Conservation (phyloP, 495 filamentous ascomycete genomes). For the Pseudomonodictys pantanalensis region DNA sequence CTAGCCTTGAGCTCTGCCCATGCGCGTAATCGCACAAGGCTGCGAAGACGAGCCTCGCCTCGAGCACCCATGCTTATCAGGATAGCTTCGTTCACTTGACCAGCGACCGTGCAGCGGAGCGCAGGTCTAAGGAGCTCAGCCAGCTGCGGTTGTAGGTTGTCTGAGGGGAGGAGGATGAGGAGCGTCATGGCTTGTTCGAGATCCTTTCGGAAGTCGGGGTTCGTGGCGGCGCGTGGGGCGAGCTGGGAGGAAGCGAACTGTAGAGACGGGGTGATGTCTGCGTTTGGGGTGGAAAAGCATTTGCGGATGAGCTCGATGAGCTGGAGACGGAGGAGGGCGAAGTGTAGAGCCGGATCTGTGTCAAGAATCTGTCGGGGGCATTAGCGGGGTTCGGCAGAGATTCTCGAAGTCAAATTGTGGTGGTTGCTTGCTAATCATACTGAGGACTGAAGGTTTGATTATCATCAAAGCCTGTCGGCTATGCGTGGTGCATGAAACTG, state of each 20-base stretch:
- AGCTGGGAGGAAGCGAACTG: constrained; percentile 84
- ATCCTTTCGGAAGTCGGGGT: constrained; percentile 77
- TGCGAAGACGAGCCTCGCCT: constrained; percentile 74
- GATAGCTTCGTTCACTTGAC: constrained; percentile 83
- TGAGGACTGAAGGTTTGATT: constrained; percentile 93
- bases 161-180: constrained; percentile 71
- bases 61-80: constrained; percentile 65
- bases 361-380: constrained; percentile 73
- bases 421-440: constrained; percentile 64
- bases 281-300: constrained; percentile 60
- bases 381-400: constrained; percentile 5
- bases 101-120: constrained; percentile 77
- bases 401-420: neutral
- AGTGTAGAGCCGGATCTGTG: constrained; percentile 77
- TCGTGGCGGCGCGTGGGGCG: constrained; percentile 79
- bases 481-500: constrained; percentile 99
- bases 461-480: constrained; percentile 87
- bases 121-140: constrained; percentile 72
- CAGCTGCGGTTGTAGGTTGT: constrained; percentile 72
- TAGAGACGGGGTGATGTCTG: constrained; percentile 77
- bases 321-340: constrained; percentile 84
- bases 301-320: constrained; percentile 87
- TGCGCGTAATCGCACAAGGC: constrained; percentile 73
- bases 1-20: constrained; percentile 82
- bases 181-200: constrained; percentile 92